Conservation (phyloP, 345 rosid genomes). For the Luvunga scandens region DNA sequence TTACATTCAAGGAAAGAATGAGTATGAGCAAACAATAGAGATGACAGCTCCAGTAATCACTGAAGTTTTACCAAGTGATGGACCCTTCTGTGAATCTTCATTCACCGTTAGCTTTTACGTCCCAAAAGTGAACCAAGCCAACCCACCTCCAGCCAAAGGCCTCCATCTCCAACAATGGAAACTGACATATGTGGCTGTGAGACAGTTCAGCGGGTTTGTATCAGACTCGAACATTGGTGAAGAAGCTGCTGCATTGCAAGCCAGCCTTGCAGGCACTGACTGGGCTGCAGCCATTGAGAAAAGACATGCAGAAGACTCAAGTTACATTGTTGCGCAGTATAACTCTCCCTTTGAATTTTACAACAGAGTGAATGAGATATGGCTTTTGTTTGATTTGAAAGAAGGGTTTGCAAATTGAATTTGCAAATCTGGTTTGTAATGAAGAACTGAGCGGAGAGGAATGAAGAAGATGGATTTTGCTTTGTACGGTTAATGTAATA, state of each 20-base stretch:
- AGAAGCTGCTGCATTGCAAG: constrained; percentile 74
- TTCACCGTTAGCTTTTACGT: constrained; percentile 79
- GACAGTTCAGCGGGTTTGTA: constrained; percentile 82
- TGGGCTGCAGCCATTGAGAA: constrained; percentile 67
- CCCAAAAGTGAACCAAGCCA: constrained; percentile 65
- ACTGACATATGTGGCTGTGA: constrained; percentile 46
- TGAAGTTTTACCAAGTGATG: constrained; percentile 78
- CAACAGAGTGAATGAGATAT: constrained; percentile 77
- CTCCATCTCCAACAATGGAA: constrained; percentile 69
- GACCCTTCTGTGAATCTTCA: constrained; percentile 79
- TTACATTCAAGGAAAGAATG: constrained; percentile 85
- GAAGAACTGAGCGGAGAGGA: not conserved
- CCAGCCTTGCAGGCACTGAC: constrained; percentile 52
- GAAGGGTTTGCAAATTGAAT: constrained; percentile 8
- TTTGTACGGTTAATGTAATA: not conserved
- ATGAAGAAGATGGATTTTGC: not conserved
- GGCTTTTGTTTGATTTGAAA: constrained; percentile 52
- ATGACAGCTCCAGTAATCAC: constrained; percentile 86
- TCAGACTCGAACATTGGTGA: constrained; percentile 46
- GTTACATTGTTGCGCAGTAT: constrained; percentile 76
- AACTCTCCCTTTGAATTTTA: constrained; percentile 81
- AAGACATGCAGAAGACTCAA: constrained; percentile 31
- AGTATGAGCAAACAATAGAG: constrained; percentile 52
- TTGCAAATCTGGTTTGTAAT: not conserved
- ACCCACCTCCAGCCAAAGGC: constrained; percentile 69